A percentile compares a stretch with the other conserved stretches of the same genome.
These are phyloP conservation scores for Neoboletus subvelutipes DNA, from an alignment of 768 basidiomycete genomes.

Conservation along the genomic window DNA sequence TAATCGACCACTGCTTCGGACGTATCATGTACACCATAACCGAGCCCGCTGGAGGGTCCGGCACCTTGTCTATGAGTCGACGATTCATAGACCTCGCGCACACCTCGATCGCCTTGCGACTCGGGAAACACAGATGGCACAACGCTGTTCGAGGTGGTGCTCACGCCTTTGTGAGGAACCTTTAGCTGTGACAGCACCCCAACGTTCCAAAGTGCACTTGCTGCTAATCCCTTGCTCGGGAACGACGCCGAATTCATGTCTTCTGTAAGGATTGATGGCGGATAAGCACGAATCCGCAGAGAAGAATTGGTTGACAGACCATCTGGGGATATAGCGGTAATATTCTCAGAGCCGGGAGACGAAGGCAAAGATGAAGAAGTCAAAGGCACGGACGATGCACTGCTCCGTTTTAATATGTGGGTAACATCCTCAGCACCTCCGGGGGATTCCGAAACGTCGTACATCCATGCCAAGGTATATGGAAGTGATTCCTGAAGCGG, in stretches of 20 bases:
- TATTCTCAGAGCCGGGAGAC: slow-evolving; percentile 14
- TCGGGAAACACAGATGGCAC: slow-evolving; percentile 18
- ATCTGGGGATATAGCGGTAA: slow-evolving; percentile 5
- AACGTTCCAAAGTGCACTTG: slow-evolving; percentile 51
- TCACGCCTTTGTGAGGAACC: slow-evolving; percentile 40
- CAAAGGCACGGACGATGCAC: slow-evolving; percentile 59
- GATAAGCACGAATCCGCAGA: slow-evolving; percentile 70
- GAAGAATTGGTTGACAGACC: slow-evolving; percentile 27
- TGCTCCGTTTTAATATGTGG: slow-evolving; percentile 58
- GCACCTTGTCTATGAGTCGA: slow-evolving; percentile 16
- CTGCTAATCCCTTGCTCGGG: slow-evolving; percentile 44
- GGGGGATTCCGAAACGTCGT: slow-evolving; percentile 33
- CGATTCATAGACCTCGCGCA: slow-evolving; percentile 56
- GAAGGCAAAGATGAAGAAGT: slow-evolving; percentile 40
- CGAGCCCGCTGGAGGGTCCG: slow-evolving; percentile 53
- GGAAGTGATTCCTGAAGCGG: slow-evolving; percentile 63
- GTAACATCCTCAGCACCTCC: slow-evolving; percentile 64
- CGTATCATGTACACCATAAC: slow-evolving; percentile 81
- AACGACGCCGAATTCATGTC: slow-evolving; percentile 39
- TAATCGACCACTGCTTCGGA: slow-evolving; percentile 61
- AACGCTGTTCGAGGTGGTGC: slow-evolving; percentile 33
- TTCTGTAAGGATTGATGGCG: slow-evolving; percentile 62
- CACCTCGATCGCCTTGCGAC: slow-evolving; percentile 35
- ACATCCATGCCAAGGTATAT: slow-evolving; percentile 35
- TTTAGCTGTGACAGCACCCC: slow-evolving; percentile 75